Evolutionary conservation across 805 yeast genomes (phyloP), one percentile per base, ranked within the genome.

Genomic region (Ogataea parapolymorpha): DNA sequence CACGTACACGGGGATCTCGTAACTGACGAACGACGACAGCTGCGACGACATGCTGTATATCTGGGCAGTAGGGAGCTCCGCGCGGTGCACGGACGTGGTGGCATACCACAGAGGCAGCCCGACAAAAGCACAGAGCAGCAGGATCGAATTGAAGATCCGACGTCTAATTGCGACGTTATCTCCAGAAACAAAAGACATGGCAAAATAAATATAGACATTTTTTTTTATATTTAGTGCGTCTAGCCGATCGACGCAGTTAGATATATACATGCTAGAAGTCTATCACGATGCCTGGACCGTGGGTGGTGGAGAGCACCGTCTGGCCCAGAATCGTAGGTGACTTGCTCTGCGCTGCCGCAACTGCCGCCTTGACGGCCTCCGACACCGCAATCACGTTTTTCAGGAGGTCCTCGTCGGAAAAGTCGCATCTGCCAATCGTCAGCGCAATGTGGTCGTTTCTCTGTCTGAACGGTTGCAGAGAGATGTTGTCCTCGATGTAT

Each of bases 391-490:
- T 65, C 39, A 89, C 71, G 62, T 90, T 90, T 43, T 75, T 73
- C 31, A 86, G 65, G 38, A 89, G 74, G 56, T 90, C 89, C 43
- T 72, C 70, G 61, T 90, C 96, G 15, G 82, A 67, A 68, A 88
- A 87, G 51, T 75, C 76, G 50, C 87, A 82, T 57, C 82, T 80
- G 3, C 87, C 96, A 20, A 90, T 75, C 5, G 91, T 80, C 37
- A 89, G 61, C 27, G 81, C 67, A 35, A 89, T 68, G 46, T 71
- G 70, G 32, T 72, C 70, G 31, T 74, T 77, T 53, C 73, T 75
- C 65, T 89, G 95, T 70, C 85, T 85, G 72, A 85, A 88, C 13
- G 87, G 82, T 54, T 79, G 71, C 29, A 85, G 75, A 23, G 93
- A 93, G 32, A 79, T 65, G 36, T 80, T 77, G 7, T 70, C 65